Evolutionary conservation across 2,329 filamentous ascomycete genomes (phyloP).

Genomic region (Clarireedia hainanense): DNA sequence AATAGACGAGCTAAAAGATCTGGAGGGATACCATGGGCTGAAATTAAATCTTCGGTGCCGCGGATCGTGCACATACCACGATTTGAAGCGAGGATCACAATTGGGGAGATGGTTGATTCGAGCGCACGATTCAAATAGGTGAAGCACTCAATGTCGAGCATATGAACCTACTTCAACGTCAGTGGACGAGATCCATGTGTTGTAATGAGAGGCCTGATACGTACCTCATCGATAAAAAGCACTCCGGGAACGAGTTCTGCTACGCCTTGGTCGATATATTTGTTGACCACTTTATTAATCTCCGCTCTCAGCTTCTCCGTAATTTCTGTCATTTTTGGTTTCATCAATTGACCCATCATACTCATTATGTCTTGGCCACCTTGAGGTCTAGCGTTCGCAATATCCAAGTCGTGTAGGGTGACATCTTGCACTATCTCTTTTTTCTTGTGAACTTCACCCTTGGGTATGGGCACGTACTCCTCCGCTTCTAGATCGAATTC

Average conservation of each 20-base stretch:
- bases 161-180: constrained; percentile 65
- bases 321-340: constrained; percentile 98
- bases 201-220: constrained; percentile 13
- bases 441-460: constrained; percentile 99
- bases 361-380: constrained; percentile 99
- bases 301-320: constrained; percentile 92
- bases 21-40: constrained; percentile 87
- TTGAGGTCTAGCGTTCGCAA: constrained; percentile 90
- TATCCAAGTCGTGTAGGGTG: constrained; percentile 90
- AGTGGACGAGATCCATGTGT: neutral
- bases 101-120: constrained; percentile 88
- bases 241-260: constrained; percentile 97
- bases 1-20: constrained; percentile 91
- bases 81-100: constrained; percentile 96
- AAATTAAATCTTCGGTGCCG: constrained; percentile 72
- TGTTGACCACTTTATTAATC: constrained; percentile 99
- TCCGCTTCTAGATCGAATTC: constrained; percentile 98
- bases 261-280: constrained; percentile 97
- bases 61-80: constrained; percentile 89
- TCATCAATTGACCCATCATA: constrained; percentile 99
- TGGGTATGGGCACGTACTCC: constrained; percentile 97
- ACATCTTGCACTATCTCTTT: constrained; percentile 99
- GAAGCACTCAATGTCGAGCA: constrained; percentile 99
- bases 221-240: constrained; percentile 95
- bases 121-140: constrained; percentile 98